Conservation (phyloP, 2,329 filamentous ascomycete genomes). For the Penicillium sp. region DNA sequence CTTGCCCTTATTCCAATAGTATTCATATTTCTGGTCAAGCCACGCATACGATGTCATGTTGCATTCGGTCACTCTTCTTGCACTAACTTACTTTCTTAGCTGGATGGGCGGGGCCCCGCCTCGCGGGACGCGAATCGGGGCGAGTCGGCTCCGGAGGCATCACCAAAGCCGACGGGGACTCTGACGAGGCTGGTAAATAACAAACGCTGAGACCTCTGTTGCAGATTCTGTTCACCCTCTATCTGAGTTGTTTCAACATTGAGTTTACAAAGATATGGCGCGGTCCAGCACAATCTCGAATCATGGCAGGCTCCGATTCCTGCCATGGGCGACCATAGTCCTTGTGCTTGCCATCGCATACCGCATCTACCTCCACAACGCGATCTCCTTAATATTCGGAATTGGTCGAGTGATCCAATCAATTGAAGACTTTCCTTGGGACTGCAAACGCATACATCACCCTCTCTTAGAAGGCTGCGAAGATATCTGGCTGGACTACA, state of each 20-base stretch:
- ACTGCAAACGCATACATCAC: conserved; percentile 27
- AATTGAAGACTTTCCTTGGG: conserved; percentile 36
- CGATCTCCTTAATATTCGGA: conserved; percentile 28
- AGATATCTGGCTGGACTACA: conserved; percentile 33
- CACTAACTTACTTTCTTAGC: background rate
- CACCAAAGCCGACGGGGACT: background rate
- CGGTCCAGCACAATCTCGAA: background rate
- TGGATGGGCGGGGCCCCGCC: background rate
- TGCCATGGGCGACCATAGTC: background rate
- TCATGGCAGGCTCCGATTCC: background rate
- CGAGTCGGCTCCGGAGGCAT: background rate
- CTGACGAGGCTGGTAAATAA: background rate
- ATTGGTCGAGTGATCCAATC: conserved; percentile 32
- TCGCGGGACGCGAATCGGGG: background rate
- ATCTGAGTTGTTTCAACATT: background rate
- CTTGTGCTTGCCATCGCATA: background rate
- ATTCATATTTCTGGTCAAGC: no score
- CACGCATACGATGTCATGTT: no score
- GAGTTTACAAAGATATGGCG: background rate
- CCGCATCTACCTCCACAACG: conserved; percentile 8
- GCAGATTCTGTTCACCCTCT: background rate
- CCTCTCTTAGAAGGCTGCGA: conserved; percentile 34
- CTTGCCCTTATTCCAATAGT: no score
- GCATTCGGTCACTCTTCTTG: background rate
- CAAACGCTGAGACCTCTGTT: no score